phyloP scores from a whole-genome alignment of 2,329 filamentous ascomycete genomes.

The Pyrenophora seminiperda region DNA sequence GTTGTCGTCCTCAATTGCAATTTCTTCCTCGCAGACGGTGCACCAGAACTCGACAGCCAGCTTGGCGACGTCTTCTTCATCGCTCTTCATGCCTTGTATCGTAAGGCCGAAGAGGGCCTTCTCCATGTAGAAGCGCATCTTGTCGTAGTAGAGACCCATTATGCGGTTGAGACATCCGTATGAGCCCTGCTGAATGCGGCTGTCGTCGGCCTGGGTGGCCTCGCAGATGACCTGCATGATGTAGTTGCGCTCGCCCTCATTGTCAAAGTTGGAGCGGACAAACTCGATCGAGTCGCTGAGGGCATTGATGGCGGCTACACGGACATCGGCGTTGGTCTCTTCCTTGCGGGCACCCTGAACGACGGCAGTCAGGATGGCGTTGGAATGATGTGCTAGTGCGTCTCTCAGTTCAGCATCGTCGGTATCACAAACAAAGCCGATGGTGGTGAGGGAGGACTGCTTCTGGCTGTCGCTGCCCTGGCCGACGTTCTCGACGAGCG shows the following conservation, averaged over 20 bases:
- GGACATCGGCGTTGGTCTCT: slow-evolving; percentile 88
- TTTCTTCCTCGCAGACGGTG: slow-evolving; percentile 99
- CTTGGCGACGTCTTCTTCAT: slow-evolving; percentile 97
- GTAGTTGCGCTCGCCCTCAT: slow-evolving; percentile 98
- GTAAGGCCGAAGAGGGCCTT: slow-evolving; percentile 97
- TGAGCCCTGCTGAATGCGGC: slow-evolving; percentile 89
- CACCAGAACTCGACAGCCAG: slow-evolving; percentile 99
- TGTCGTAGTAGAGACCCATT: slow-evolving; percentile 98
- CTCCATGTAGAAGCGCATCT: slow-evolving; percentile 99
- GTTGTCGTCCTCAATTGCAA: slow-evolving; percentile 97
- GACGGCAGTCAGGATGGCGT: slow-evolving; percentile 95
- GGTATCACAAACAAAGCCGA: slow-evolving; percentile 97
- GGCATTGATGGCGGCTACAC: slow-evolving; percentile 88
- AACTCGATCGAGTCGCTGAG: slow-evolving; percentile 97
- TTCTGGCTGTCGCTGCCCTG: slow-evolving; percentile 86
- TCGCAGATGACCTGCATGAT: slow-evolving; percentile 99
- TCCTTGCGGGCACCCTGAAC: slow-evolving; percentile 97
- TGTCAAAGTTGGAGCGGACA: slow-evolving; percentile 97
- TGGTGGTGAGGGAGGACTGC: slow-evolving; percentile 91
- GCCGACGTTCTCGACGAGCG: slow-evolving; percentile 90
- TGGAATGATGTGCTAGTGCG: slow-evolving; percentile 83
- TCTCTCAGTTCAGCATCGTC: slow-evolving; percentile 85
- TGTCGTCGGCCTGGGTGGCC: slow-evolving; percentile 91
- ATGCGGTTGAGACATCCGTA: slow-evolving; percentile 98
- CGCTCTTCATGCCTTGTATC: slow-evolving; percentile 97